phyloP scores from a whole-genome alignment of 1,284 basidiomycete genomes.

The Apiotrichum brassicae region DNA sequence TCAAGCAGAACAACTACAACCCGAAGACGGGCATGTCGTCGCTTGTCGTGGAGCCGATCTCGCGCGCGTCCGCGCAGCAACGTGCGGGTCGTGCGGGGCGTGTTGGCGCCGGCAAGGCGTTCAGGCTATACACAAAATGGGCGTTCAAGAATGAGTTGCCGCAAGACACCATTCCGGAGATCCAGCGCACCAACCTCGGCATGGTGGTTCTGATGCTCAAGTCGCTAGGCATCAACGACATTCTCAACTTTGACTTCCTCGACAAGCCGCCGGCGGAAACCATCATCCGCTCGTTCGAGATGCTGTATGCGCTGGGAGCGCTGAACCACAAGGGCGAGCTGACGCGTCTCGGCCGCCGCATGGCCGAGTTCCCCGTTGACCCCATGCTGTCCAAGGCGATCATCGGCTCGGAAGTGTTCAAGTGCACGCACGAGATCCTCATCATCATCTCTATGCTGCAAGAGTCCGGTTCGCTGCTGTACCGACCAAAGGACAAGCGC shows the following conservation, averaged over 20 bases:
- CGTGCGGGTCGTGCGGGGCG: conserved; percentile 94
- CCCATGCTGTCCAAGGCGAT: conserved; percentile 96
- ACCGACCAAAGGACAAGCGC: conserved; percentile 95
- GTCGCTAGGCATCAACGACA: conserved; percentile 58
- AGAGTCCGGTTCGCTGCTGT: conserved; percentile 90
- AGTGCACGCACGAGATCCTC: conserved; percentile 95
- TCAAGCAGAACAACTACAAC: conserved; percentile 96
- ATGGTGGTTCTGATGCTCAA: conserved; percentile 57
- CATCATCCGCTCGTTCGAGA: conserved; percentile 88
- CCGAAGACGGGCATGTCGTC: conserved; percentile 95
- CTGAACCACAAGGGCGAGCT: conserved; percentile 93
- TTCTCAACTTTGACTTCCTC: conserved; percentile 59
- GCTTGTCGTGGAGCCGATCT: conserved; percentile 87
- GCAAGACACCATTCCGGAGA: conserved; percentile 58
- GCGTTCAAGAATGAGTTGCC: conserved; percentile 58
- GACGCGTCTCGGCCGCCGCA: conserved; percentile 88
- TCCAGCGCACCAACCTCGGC: conserved; percentile 48
- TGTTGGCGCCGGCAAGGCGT: conserved; percentile 96
- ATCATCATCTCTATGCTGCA: conserved; percentile 97
- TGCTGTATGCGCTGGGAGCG: conserved; percentile 91
- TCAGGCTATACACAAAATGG: conserved; percentile 68
- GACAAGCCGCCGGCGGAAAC: conserved; percentile 83
- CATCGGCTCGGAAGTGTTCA: conserved; percentile 86
- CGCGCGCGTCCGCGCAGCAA: conserved; percentile 93
- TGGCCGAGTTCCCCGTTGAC: conserved; percentile 99